phyloP scores from a whole-genome alignment of 768 basidiomycete genomes.

The Melanogaster broomeanus region DNA sequence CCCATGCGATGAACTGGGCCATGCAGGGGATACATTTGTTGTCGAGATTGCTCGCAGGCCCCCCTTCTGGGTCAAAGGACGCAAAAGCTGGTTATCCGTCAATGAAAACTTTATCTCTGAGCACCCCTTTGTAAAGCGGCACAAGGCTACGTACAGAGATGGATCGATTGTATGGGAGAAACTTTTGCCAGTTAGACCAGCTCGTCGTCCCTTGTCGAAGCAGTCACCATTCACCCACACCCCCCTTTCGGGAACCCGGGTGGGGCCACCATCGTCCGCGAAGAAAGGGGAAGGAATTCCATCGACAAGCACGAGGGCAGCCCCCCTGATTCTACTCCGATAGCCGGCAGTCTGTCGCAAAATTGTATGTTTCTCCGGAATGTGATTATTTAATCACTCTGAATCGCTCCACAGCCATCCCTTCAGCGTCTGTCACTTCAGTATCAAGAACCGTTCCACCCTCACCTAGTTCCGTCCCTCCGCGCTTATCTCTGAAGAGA shows the following conservation, averaged over 20 bases:
- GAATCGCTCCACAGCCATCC: background rate
- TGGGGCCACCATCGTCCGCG: no score
- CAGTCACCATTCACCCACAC: background rate
- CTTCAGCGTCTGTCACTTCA: background rate
- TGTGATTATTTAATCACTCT: background rate
- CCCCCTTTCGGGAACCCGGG: background rate
- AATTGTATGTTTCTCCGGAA: background rate
- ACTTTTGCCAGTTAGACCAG: background rate
- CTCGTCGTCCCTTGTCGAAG: background rate
- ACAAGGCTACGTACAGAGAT: background rate
- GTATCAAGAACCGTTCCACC: background rate
- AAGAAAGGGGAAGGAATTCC: no score
- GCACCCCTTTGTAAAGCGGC: background rate
- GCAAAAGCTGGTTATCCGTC: background rate
- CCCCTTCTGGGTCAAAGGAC: background rate
- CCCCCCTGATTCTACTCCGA: background rate
- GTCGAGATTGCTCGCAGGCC: background rate
- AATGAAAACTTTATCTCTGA: background rate
- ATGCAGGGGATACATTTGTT: slow-evolving; percentile 1
- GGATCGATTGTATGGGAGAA: background rate
- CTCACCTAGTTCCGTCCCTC: background rate
- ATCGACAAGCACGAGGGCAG: background rate
- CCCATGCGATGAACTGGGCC: background rate
- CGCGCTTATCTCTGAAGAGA: background rate
- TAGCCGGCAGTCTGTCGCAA: background rate